A percentile compares a stretch with the other conserved stretches of the same genome.
phyloP scores from a whole-genome alignment of 2,329 filamentous ascomycete species.

The Phaeoacremonium minimum region DNA sequence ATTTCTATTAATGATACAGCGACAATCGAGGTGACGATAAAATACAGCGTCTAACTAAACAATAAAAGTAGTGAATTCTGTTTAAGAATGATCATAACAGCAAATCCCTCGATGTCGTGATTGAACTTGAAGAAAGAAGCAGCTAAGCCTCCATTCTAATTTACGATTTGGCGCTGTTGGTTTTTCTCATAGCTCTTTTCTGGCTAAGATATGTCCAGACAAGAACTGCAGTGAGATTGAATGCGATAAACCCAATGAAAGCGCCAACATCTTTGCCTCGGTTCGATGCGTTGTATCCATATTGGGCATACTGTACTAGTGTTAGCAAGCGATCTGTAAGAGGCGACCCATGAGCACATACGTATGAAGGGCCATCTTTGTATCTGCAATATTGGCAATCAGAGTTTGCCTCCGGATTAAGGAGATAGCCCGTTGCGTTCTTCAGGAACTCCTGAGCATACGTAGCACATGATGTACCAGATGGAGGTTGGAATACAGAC shows the following conservation, averaged over 20 bases:
- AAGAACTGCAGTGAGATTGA: constrained; percentile 9
- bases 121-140: too few relatives aligned
- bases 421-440: constrained; percentile 57
- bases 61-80: too few relatives aligned
- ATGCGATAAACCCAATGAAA: constrained; percentile 11
- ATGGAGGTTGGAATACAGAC: constrained; percentile 53
- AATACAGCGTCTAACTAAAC: too few relatives aligned
- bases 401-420: constrained; percentile 49
- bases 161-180: too few relatives aligned
- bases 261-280: constrained; percentile 9
- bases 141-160: too few relatives aligned
- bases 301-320: not conserved
- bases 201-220: constrained; percentile 8
- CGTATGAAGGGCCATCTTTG: constrained; percentile 13
- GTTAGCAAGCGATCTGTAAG: too few relatives aligned
- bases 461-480: constrained; percentile 53
- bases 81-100: too few relatives aligned
- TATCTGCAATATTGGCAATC: constrained; percentile 65
- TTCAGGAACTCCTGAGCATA: constrained; percentile 52
- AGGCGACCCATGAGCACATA: constrained; percentile 6
- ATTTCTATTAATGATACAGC: too few relatives aligned
- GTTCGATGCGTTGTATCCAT: constrained; percentile 7
- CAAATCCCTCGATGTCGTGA: too few relatives aligned
- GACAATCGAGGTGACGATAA: too few relatives aligned
- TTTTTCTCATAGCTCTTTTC: too few relatives aligned